phyloP scores from a whole-genome alignment of 768 basidiomycete genomes.

The Phylloporus sp. region DNA sequence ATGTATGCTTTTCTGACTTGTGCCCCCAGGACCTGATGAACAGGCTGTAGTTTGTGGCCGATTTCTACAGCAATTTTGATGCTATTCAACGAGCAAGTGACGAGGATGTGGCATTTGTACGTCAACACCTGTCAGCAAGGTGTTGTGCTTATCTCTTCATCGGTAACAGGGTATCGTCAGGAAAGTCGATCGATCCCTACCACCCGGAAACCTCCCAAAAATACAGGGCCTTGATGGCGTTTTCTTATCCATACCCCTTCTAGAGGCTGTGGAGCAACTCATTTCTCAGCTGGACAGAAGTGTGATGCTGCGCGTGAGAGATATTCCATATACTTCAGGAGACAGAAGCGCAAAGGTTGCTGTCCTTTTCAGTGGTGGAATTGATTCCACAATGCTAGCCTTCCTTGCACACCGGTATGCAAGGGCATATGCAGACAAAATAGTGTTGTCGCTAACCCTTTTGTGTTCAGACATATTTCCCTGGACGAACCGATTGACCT shows the following conservation, averaged over 20 bases:
- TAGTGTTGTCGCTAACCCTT: background rate
- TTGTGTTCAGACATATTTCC: conserved; percentile 58
- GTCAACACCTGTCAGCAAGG: conserved; percentile 1
- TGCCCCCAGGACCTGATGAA: background rate
- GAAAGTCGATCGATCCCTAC: conserved; percentile 47
- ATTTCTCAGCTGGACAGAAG: conserved; percentile 58
- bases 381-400: conserved; percentile 85
- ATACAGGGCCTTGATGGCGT: conserved; percentile 22
- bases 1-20: conserved; percentile 23
- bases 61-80: conserved; percentile 19
- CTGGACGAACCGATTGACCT: conserved; percentile 82
- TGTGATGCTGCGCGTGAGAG: conserved; percentile 60
- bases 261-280: conserved; percentile 44
- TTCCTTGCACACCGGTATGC: conserved; percentile 72
- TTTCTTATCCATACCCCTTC: conserved; percentile 29
- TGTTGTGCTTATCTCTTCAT: background rate
- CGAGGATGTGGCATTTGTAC: conserved; percentile 21
- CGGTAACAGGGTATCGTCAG: conserved; percentile 39
- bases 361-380: conserved; percentile 92
- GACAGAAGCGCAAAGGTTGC: conserved; percentile 56
- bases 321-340: conserved; percentile 55
- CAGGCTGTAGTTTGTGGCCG: conserved; percentile 15
- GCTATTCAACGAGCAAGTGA: conserved; percentile 20
- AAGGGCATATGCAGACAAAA: background rate
- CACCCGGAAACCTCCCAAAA: conserved; percentile 38